A percentile compares a stretch with the other conserved stretches of the same genome.
Evolutionary conservation across 106 monocot genomes (phyloP).

Genomic region (Phalaenopsis aphrodite): DNA sequence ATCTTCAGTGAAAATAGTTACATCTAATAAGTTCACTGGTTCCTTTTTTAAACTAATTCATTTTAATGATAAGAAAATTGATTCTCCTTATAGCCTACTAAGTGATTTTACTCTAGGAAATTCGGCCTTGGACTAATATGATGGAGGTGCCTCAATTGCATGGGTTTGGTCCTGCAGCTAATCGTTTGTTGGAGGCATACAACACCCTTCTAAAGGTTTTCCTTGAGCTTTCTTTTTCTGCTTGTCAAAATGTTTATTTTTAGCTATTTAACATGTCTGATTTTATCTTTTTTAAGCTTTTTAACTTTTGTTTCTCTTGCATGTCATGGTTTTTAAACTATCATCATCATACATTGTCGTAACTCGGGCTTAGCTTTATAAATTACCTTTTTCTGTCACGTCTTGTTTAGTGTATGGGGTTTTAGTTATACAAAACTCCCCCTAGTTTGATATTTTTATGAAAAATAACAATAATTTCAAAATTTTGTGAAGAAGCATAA

Average conservation of each 20-base stretch:
- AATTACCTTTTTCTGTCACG: no score
- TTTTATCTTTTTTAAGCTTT: background rate
- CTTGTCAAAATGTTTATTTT: background rate
- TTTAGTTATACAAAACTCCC: no score
- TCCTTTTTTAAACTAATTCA: background rate
- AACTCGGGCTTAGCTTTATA: no score
- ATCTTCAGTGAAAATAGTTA: background rate
- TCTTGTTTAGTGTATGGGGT: no score
- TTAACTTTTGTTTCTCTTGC: no score
- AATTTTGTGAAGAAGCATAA: no score
- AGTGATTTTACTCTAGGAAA: constrained; percentile 45
- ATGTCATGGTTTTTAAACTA: no score
- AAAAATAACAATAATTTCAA: no score
- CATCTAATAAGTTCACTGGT: background rate
- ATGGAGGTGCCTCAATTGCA: constrained; percentile 99
- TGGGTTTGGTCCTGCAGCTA: constrained; percentile 96
- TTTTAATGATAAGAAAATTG: background rate
- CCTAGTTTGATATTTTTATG: no score
- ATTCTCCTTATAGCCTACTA: background rate
- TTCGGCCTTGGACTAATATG: constrained; percentile 98
- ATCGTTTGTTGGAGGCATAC: constrained; percentile 92
- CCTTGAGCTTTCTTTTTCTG: background rate
- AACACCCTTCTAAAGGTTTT: constrained; percentile 75
- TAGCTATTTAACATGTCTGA: background rate
- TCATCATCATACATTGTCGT: no score